phyloP scores from a whole-genome alignment of 1,284 basidiomycete genomes.

The Naganishia sp. region DNA sequence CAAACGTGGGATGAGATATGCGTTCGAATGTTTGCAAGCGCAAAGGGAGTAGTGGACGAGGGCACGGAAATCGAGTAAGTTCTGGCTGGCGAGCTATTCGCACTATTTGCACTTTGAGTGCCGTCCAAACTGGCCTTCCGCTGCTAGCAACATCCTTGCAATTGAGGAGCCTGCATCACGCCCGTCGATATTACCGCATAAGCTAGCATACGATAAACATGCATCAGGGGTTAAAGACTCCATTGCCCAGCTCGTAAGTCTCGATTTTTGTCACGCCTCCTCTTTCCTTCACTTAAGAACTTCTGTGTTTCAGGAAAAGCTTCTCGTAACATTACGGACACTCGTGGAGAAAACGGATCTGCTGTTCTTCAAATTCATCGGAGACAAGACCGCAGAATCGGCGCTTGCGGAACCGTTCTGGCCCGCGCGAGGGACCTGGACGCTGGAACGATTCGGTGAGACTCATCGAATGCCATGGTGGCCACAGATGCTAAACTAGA shows the following conservation, averaged over 20 bases:
- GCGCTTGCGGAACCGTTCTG: conserved; percentile 27
- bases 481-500: too few relatives aligned
- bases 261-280: too few relatives aligned
- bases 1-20: conserved; percentile 30
- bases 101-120: neutral
- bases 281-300: neutral
- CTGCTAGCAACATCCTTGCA: conserved; percentile 26
- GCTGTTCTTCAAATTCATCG: conserved; percentile 16
- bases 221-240: conserved; percentile 1
- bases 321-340: conserved; percentile 1
- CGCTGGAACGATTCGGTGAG: conserved; percentile 32
- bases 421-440: conserved; percentile 30
- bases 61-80: conserved; percentile 35
- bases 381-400: conserved; percentile 13
- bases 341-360: conserved; percentile 14
- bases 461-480: neutral
- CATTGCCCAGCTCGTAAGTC: conserved; percentile 9
- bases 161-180: conserved; percentile 27
- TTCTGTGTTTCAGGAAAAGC: neutral
- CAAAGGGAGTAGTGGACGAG: conserved; percentile 29
- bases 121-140: neutral
- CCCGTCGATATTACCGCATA: conserved; percentile 20
- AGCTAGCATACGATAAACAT: conserved; percentile 22
- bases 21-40: conserved; percentile 15
- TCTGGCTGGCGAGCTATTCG: neutral